Evolutionary conservation across 2,329 filamentous ascomycete genomes (phyloP).

Genomic region (Hypomyces perniciosus): DNA sequence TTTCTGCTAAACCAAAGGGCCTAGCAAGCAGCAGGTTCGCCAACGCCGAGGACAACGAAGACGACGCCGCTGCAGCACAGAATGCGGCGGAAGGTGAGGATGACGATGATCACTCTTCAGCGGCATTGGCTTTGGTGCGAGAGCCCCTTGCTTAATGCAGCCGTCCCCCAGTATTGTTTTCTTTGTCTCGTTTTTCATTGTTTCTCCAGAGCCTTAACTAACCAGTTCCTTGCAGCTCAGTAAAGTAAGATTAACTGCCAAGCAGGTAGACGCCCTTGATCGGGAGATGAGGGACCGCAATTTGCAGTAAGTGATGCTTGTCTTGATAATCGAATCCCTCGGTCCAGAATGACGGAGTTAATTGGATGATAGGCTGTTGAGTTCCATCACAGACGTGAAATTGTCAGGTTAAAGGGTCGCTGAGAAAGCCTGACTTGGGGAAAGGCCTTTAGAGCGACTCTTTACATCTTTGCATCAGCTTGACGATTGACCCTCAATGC

Average conservation of each 20-base stretch:
- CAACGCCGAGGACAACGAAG: conserved; percentile 31
- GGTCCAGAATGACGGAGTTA: too few relatives aligned
- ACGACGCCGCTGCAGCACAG: conserved; percentile 29
- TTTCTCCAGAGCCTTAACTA: conserved; percentile 16
- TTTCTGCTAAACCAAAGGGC: conserved; percentile 41
- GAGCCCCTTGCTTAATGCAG: conserved; percentile 41
- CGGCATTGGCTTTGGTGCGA: conserved; percentile 63
- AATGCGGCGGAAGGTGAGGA: conserved; percentile 52
- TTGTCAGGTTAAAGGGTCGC: conserved; percentile 3
- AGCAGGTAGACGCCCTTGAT: conserved; percentile 48
- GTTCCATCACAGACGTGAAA: conserved; percentile 14
- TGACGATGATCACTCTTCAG: conserved; percentile 53
- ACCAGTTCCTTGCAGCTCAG: conserved; percentile 31
- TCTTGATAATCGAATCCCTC: not conserved
- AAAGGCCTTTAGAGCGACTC: not conserved
- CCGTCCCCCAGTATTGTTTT: conserved; percentile 13
- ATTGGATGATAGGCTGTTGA: conserved; percentile 8
- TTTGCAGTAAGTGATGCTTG: conserved; percentile 32
- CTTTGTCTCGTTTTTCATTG: conserved; percentile 17
- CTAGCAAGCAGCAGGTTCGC: conserved; percentile 52
- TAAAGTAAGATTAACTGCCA: conserved; percentile 39
- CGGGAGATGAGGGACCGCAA: conserved; percentile 52
- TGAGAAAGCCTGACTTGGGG: not conserved
- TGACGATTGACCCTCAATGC: too few relatives aligned
- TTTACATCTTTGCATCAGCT: not conserved